Evolutionary conservation across 805 yeast species (phyloP).

Genomic region (Metschnikowia gelsemii): DNA sequence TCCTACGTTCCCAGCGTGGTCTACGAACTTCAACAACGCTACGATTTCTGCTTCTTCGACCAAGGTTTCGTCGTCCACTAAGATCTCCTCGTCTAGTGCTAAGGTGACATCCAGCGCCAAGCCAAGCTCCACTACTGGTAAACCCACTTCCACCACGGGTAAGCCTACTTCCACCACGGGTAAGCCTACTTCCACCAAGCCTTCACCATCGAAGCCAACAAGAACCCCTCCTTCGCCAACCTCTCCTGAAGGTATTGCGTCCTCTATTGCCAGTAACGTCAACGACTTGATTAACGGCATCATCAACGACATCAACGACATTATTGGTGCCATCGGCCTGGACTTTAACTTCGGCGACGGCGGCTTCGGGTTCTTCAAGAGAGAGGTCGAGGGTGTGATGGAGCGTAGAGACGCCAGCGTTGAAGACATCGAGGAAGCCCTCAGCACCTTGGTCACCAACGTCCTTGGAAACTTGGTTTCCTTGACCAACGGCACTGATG

Average conservation of each 20-base stretch:
- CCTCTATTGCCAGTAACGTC: constrained; percentile 4
- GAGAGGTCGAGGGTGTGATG: constrained; percentile 4
- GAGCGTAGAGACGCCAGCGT: background rate
- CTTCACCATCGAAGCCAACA: constrained; percentile 2
- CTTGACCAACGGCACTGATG: constrained; percentile 9
- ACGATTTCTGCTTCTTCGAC: background rate
- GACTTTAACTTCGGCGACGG: background rate
- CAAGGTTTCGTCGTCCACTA: background rate
- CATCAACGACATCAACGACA: constrained; percentile 2
- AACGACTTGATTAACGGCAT: constrained; percentile 5
- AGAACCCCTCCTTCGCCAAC: background rate
- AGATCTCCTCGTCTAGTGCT: background rate
- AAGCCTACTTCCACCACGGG: background rate
- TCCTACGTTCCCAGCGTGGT: constrained; percentile 2
- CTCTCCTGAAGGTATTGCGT: background rate
- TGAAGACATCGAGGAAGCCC: constrained; percentile 3
- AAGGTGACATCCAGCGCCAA: background rate
- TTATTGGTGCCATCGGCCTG: background rate
- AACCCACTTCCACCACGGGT: background rate
- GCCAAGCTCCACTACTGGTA: background rate
- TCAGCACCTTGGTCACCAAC: constrained; percentile 9
- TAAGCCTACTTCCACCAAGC: background rate
- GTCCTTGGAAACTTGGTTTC: constrained; percentile 7
- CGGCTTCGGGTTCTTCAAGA: constrained; percentile 4
- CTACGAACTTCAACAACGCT: too few relatives aligned